A percentile compares a stretch with the other conserved stretches of the same genome.
Evolutionary conservation across 495 filamentous ascomycete species (phyloP).

Genomic region (Pseudoneurospora amorphoporcata): DNA sequence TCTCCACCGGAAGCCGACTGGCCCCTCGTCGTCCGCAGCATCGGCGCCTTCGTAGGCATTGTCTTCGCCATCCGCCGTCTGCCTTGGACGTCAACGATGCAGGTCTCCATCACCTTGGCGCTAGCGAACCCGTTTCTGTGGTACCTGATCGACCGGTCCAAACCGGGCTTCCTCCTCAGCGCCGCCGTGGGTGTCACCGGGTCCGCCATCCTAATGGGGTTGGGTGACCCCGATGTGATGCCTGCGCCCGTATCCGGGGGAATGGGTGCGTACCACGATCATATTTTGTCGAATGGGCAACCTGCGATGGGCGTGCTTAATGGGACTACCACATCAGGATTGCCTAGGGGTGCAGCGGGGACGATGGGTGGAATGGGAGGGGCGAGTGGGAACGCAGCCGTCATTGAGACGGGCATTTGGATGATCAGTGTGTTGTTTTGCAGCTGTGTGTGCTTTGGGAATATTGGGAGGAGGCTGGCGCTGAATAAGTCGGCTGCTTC

Average conservation of each 20-base stretch:
- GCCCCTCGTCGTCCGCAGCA: constrained; percentile 72
- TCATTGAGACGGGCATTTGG: constrained; percentile 73
- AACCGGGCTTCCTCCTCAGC: constrained; percentile 70
- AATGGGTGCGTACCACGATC: neutral
- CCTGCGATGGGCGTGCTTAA: neutral
- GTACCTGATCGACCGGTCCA: constrained; percentile 90
- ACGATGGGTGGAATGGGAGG: constrained; percentile 20
- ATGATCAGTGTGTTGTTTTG: constrained; percentile 88
- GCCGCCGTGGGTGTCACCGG: constrained; percentile 61
- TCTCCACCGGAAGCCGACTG: constrained; percentile 46
- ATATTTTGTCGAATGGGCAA: neutral
- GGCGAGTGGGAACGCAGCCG: constrained; percentile 55
- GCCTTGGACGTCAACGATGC: constrained; percentile 87
- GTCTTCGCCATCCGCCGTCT: constrained; percentile 91
- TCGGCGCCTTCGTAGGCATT: constrained; percentile 92
- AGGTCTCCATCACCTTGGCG: constrained; percentile 82
- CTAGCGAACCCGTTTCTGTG: constrained; percentile 90
- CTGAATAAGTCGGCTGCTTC: constrained; percentile 27
- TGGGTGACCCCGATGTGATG: constrained; percentile 62
- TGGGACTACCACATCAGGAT: neutral
- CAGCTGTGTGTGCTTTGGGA: constrained; percentile 90
- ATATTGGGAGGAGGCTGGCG: constrained; percentile 76
- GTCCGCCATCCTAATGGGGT: constrained; percentile 57
- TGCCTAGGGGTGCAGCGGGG: neutral
- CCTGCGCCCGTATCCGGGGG: constrained; percentile 42